Percentiles rank a stretch among this genome's conserved stretches.
Evolutionary conservation across 306 rosid species (phyloP).

Genomic region (Castanea crenata): DNA sequence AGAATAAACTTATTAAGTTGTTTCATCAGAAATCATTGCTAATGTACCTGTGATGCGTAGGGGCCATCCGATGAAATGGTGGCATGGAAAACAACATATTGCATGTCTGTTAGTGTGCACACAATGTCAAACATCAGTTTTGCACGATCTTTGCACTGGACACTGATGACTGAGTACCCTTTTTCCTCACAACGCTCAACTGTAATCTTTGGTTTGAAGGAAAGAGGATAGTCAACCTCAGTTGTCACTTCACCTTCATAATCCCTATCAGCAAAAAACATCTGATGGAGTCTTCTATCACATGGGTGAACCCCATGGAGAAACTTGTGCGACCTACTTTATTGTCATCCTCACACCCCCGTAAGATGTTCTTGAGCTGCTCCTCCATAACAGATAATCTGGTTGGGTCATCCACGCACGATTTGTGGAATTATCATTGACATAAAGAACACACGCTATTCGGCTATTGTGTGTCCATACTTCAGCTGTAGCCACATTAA

Average conservation of each 20-base stretch:
- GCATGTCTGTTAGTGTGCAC: constrained; percentile 87
- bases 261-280: constrained; percentile 78
- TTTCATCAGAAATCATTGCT: neutral
- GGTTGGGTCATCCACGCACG: constrained; percentile 43
- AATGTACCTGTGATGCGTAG: constrained; percentile 70
- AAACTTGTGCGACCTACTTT: constrained; percentile 61
- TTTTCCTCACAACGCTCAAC: constrained; percentile 72
- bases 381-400: constrained; percentile 68
- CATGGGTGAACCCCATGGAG: constrained; percentile 70
- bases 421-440: constrained; percentile 48
- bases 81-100: constrained; percentile 85
- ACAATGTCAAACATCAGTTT: constrained; percentile 85
- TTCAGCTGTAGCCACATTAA: constrained; percentile 71
- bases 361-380: constrained; percentile 70
- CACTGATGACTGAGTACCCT: constrained; percentile 69
- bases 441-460: constrained; percentile 68
- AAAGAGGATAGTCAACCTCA: constrained; percentile 43
- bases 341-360: constrained; percentile 63
- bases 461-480: constrained; percentile 80
- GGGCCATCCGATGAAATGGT: constrained; percentile 69
- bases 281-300: constrained; percentile 78
- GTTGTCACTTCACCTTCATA: constrained; percentile 55
- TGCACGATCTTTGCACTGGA: constrained; percentile 73
- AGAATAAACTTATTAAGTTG: neutral
- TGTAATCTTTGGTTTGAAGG: constrained; percentile 61